Percentiles rank a stretch among this genome's conserved stretches.
Conservation (phyloP, 345 rosid genomes). For the Fremontodendron californicum region DNA sequence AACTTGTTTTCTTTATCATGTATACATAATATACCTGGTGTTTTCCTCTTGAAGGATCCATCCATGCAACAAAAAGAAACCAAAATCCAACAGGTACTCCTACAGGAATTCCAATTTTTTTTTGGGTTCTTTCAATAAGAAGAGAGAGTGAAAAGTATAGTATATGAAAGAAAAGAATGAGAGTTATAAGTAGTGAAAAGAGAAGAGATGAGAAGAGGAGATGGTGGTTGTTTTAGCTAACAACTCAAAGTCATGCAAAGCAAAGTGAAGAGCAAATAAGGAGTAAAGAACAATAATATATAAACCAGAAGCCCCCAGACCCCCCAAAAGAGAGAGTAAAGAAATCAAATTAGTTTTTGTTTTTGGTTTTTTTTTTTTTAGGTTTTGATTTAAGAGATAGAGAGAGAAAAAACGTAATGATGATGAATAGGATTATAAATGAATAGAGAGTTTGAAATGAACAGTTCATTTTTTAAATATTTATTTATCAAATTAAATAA, state of each 20-base stretch:
- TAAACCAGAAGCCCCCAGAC: slow-evolving; percentile 22
- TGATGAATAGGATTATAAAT: no score
- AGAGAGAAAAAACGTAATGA: slow-evolving; percentile 14
- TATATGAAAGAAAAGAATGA: neutral
- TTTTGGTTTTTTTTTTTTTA: neutral
- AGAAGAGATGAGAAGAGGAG: no score
- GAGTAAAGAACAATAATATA: slow-evolving; percentile 28
- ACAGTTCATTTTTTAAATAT: no score
- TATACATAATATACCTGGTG: slow-evolving; percentile 44
- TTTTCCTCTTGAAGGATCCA: slow-evolving; percentile 57
- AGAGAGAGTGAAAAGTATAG: neutral
- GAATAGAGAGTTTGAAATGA: no score
- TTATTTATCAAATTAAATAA: no score
- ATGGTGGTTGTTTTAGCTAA: neutral
- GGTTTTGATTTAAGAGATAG: neutral
- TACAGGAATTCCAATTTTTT: slow-evolving; percentile 3
- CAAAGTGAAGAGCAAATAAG: no score
- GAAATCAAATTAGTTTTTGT: neutral
- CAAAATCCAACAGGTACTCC: slow-evolving; percentile 10
- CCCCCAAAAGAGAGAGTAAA: neutral
- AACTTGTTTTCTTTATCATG: no score
- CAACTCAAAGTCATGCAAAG: slow-evolving; percentile 21
- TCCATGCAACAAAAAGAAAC: slow-evolving; percentile 41
- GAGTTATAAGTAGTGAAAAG: neutral
- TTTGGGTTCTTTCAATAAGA: neutral